phyloP scores from a whole-genome alignment of 148 eudicot species.

The Vaccinium macrocarpon region DNA sequence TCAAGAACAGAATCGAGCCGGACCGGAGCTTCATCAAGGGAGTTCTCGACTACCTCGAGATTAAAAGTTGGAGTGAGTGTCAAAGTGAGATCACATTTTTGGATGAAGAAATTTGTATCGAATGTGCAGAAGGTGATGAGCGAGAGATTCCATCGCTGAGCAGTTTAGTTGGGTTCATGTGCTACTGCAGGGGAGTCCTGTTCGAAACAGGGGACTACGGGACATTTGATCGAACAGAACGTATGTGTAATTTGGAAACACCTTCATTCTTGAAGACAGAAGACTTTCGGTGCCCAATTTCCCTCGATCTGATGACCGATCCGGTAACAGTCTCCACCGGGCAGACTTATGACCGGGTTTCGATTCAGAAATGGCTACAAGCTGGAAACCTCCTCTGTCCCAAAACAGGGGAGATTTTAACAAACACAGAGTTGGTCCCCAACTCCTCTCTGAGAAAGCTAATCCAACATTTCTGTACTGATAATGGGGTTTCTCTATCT shows the following conservation, averaged over 20 bases:
- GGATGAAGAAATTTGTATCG: conserved; percentile 44
- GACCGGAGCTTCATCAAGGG: conserved; percentile 39
- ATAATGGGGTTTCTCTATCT: conserved; percentile 58
- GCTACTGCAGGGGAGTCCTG: conserved; percentile 70
- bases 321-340: conserved; percentile 77
- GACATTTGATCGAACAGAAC: conserved; percentile 16
- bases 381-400: conserved; percentile 72
- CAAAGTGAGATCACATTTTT: conserved; percentile 58
- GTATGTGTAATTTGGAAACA: conserved; percentile 24
- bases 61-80: conserved; percentile 57
- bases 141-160: conserved; percentile 44
- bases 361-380: conserved; percentile 72
- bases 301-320: conserved; percentile 85
- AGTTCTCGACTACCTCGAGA: conserved; percentile 48
- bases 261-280: conserved; percentile 51
- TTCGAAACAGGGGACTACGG: conserved; percentile 37
- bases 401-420: conserved; percentile 68
- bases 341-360: conserved; percentile 72
- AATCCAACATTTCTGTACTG: conserved; percentile 58
- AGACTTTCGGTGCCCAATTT: conserved; percentile 87
- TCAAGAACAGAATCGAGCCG: conserved; percentile 64
- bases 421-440: conserved; percentile 56
- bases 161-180: conserved; percentile 58
- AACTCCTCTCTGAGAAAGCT: conserved; percentile 58
- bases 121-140: conserved; percentile 30